Conservation (phyloP, 148 eudicot species). For the Cornus controversa region DNA sequence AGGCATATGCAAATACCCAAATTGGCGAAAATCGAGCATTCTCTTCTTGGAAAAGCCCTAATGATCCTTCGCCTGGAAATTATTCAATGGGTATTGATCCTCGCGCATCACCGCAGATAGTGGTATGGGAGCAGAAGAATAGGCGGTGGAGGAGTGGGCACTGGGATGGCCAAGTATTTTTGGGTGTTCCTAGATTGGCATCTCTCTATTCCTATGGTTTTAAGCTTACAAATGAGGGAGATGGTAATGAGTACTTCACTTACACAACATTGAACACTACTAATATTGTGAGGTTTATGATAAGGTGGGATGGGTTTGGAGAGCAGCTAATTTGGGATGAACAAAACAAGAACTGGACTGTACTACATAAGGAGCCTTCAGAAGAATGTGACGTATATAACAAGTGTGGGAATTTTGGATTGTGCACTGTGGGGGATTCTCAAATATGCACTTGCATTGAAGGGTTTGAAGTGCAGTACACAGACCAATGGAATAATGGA, state of each 20-base stretch:
- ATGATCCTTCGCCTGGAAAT: constrained; percentile 54
- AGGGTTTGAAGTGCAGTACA: constrained; percentile 37
- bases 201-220: constrained; percentile 36
- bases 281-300: constrained; percentile 22
- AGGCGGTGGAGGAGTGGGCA: constrained; percentile 60
- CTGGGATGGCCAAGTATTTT: constrained; percentile 45
- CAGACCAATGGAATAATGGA: constrained; percentile 39
- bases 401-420: constrained; percentile 45
- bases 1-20: constrained; percentile 13
- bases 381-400: constrained; percentile 39
- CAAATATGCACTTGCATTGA: constrained; percentile 45
- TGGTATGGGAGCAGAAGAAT: constrained; percentile 39
- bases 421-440: constrained; percentile 22
- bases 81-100: constrained; percentile 57
- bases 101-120: constrained; percentile 49
- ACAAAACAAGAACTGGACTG: not conserved
- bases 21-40: constrained; percentile 17
- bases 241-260: constrained; percentile 33
- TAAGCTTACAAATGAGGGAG: constrained; percentile 25
- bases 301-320: constrained; percentile 36
- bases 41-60: constrained; percentile 51
- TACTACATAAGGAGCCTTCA: constrained; percentile 7
- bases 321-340: constrained; percentile 15
- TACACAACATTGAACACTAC: constrained; percentile 26
- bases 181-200: constrained; percentile 39